Evolutionary conservation across 352 stramenopile genomes (phyloP).

Genomic region (Phytophthora gonapodyides): DNA sequence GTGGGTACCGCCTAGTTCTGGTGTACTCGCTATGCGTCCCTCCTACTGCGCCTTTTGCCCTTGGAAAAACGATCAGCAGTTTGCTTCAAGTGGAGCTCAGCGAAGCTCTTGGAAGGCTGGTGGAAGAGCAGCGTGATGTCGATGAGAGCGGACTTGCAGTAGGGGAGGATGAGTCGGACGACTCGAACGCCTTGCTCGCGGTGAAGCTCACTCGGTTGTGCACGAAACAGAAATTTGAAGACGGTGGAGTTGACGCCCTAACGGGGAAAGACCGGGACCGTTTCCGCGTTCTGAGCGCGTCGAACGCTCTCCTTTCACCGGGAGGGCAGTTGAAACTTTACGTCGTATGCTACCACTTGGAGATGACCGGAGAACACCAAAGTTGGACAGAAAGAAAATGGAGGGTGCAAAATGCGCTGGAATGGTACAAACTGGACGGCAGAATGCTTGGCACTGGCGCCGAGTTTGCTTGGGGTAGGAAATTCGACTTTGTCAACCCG

Average conservation of each 20-base stretch:
- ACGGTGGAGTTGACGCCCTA: not conserved
- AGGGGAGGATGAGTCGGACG: not conserved
- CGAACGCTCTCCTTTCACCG: not conserved
- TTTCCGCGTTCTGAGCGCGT: not conserved
- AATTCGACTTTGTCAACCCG: not conserved
- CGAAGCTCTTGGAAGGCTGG: not conserved
- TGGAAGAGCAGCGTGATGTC: too few species aligned
- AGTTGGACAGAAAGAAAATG: not conserved
- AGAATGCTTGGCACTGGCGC: not conserved
- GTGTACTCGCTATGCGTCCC: slow-evolving; percentile 4
- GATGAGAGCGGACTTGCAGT: too few species aligned
- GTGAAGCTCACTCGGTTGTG: not conserved
- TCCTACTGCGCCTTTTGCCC: too few species aligned
- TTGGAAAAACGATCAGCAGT: not conserved
- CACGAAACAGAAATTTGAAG: not conserved
- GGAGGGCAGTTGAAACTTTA: slow-evolving; percentile 4
- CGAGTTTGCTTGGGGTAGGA: not conserved
- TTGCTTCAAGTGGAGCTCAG: not conserved
- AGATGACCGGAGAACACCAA: not conserved
- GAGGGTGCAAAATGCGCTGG: not conserved
- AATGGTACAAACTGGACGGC: not conserved
- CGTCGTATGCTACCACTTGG: not conserved
- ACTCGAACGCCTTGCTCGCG: not conserved
- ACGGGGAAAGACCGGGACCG: not conserved
- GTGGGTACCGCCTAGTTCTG: slow-evolving; percentile 12